Percentiles rank a stretch among this genome's conserved stretches.
Conservation (phyloP, 768 basidiomycete genomes). For the Kwoniella botswanensis region DNA sequence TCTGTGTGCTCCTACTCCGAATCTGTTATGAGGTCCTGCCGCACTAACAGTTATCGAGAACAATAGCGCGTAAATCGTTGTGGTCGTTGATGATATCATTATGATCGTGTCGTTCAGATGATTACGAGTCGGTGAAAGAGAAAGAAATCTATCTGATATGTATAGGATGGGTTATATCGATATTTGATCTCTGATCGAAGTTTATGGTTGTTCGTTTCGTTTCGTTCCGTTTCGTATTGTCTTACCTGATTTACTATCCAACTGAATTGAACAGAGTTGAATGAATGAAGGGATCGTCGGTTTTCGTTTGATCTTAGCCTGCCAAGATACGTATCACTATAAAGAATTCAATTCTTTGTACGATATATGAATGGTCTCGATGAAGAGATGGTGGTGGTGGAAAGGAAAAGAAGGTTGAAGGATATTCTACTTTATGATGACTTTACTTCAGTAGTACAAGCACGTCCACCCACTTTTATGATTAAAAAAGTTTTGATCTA, state of each 20-base stretch:
- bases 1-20: slow-evolving; percentile 9
- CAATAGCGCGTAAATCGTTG: neutral
- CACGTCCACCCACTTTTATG: neutral
- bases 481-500: neutral
- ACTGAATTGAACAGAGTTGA: slow-evolving; percentile 1
- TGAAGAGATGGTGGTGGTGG: neutral
- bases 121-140: neutral
- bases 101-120: neutral
- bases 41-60: slow-evolving; percentile 8
- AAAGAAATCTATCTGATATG: neutral
- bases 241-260: neutral
- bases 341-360: slow-evolving; percentile 4
- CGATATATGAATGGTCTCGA: neutral
- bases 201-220: neutral
- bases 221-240: neutral
- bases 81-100: slow-evolving; percentile 2
- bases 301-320: slow-evolving; percentile 12
- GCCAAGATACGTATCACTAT: slow-evolving; percentile 9
- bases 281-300: too few species aligned
- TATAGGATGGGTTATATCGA: neutral
- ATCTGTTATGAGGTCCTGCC: slow-evolving; percentile 20
- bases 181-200: neutral
- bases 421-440: neutral
- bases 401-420: neutral
- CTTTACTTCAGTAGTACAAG: neutral